A percentile compares a stretch with the other conserved stretches of the same genome.
These are phyloP conservation scores for Blepharisma japonicum DNA, from an alignment of 73 alveolate genomes.

Conservation along the genomic window DNA sequence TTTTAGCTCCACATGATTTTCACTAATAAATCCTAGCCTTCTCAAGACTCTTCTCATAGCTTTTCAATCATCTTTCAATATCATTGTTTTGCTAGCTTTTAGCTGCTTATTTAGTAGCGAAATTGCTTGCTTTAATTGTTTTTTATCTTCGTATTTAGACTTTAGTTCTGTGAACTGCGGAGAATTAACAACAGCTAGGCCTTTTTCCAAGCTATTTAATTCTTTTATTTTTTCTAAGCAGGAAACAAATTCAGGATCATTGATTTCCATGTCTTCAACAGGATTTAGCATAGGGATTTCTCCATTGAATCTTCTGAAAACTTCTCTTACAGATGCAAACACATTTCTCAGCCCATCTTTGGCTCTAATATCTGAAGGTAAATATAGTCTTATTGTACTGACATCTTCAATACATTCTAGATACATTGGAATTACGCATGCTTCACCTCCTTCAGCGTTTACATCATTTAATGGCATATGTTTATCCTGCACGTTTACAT, in stretches of 20 bases:
- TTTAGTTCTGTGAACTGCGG: not conserved
- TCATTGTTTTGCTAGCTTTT: slow-evolving; percentile 52
- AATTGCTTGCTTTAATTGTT: not conserved
- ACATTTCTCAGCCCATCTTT: not conserved
- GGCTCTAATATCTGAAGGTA: not conserved
- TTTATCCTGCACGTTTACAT: slow-evolving; percentile 57
- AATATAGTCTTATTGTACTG: slow-evolving; percentile 6
- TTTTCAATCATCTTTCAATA: slow-evolving; percentile 93
- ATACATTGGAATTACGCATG: slow-evolving; percentile 3
- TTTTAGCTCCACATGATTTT: slow-evolving; percentile 88
- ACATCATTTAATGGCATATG: slow-evolving; percentile 39
- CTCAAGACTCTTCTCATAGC: slow-evolving; percentile 97
- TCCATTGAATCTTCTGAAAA: not conserved
- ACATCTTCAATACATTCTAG: slow-evolving; percentile 4
- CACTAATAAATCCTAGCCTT: slow-evolving; percentile 87
- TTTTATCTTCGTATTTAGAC: not conserved
- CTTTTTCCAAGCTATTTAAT: not conserved
- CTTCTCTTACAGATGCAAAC: not conserved
- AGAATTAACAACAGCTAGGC: not conserved
- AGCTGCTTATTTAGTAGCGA: slow-evolving; percentile 27
- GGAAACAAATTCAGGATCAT: slow-evolving; percentile 51
- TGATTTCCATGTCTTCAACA: slow-evolving; percentile 93
- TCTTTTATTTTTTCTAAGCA: not conserved
- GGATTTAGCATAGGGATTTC: slow-evolving; percentile 64
- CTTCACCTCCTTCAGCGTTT: slow-evolving; percentile 37